Percentiles rank a stretch among this genome's conserved stretches.
Evolutionary conservation across 2,329 filamentous ascomycete genomes (phyloP).

Genomic region (Drechslerella coelobrocha): DNA sequence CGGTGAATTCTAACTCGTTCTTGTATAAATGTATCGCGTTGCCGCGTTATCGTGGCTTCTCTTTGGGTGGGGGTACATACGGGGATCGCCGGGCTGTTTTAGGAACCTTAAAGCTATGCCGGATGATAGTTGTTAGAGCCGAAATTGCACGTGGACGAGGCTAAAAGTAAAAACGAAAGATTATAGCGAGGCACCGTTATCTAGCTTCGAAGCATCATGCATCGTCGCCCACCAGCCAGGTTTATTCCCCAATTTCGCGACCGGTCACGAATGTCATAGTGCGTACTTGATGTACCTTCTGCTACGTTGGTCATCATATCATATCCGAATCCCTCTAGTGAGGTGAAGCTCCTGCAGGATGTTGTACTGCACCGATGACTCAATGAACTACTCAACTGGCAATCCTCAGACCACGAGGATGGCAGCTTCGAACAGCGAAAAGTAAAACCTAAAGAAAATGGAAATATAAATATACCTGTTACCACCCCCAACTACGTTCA

Average conservation of each 20-base stretch:
- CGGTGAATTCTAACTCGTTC: too few relatives aligned
- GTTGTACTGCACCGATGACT: too few relatives aligned
- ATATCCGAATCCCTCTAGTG: constrained; percentile 21
- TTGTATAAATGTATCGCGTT: too few relatives aligned
- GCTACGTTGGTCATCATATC: constrained; percentile 30
- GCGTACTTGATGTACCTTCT: constrained; percentile 28
- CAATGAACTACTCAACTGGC: too few relatives aligned
- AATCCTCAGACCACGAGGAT: too few relatives aligned
- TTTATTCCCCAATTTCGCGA: constrained; percentile 11
- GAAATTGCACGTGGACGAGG: background rate
- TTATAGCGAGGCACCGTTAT: constrained; percentile 24
- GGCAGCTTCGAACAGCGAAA: too few relatives aligned
- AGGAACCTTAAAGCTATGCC: constrained; percentile 18
- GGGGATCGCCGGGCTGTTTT: constrained; percentile 6
- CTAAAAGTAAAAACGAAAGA: too few relatives aligned
- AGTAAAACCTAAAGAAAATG: too few relatives aligned
- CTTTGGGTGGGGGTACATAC: constrained; percentile 32
- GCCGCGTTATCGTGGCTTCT: constrained; percentile 26
- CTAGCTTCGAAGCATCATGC: constrained; percentile 34
- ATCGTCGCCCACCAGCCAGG: constrained; percentile 13
- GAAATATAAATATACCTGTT: too few relatives aligned
- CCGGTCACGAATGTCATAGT: constrained; percentile 26
- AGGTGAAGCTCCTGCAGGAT: too few relatives aligned
- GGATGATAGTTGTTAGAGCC: too few relatives aligned
- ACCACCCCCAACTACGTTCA: too few relatives aligned